Percentiles rank a stretch among this genome's conserved stretches.
Evolutionary conservation across 2,329 filamentous ascomycete species (phyloP).

Genomic region (Neobulgaria alba): DNA sequence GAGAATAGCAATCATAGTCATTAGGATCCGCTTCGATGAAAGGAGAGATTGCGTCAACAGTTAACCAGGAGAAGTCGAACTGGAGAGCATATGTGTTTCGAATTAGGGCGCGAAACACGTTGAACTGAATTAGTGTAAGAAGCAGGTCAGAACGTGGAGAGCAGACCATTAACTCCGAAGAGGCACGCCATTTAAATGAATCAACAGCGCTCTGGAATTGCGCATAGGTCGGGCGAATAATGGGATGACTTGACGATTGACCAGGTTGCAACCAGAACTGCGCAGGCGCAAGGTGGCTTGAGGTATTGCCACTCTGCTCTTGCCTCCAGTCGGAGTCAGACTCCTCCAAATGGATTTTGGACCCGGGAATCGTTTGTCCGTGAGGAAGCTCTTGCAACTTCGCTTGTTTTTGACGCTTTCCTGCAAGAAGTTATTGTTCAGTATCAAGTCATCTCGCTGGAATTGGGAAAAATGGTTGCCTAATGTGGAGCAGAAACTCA

Average conservation of each 20-base stretch:
- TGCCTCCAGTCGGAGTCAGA: not conserved
- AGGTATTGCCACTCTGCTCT: not conserved
- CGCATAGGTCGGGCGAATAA: too few species aligned
- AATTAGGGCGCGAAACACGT: slow-evolving; percentile 18
- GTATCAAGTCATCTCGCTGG: not conserved
- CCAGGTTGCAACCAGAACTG: not conserved
- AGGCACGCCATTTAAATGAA: not conserved
- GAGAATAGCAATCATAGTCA: slow-evolving; percentile 1
- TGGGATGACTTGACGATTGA: too few species aligned
- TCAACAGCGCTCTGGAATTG: not conserved
- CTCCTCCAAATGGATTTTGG: not conserved
- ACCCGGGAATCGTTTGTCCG: not conserved
- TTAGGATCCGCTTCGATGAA: slow-evolving; percentile 2
- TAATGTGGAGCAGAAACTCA: not conserved
- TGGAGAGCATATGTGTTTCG: slow-evolving; percentile 9
- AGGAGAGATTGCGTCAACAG: slow-evolving; percentile 5
- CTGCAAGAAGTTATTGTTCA: not conserved
- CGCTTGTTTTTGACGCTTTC: not conserved
- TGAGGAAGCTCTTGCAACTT: too few species aligned
- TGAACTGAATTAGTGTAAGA: slow-evolving; percentile 18
- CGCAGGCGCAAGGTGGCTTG: not conserved
- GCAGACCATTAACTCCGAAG: not conserved
- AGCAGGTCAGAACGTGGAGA: slow-evolving; percentile 7
- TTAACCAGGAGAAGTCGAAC: slow-evolving; percentile 3
- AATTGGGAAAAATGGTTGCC: not conserved